Evolutionary conservation across 2,329 filamentous ascomycete species (phyloP).

Genomic region (Emmonsia crescens): DNA sequence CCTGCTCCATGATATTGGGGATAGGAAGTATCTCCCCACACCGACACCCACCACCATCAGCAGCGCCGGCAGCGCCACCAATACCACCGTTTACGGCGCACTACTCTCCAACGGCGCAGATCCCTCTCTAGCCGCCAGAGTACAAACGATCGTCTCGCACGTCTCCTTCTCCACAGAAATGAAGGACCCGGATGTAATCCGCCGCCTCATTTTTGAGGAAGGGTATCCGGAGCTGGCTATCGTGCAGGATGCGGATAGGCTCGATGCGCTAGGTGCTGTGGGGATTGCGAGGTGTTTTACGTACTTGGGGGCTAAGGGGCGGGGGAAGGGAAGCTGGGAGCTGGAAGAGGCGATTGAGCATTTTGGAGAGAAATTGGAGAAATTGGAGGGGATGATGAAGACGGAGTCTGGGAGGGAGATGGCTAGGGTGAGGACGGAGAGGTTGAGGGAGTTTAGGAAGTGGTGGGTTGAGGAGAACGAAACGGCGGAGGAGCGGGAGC

Average conservation of each 20-base stretch:
- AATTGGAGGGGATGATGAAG: conserved; percentile 55
- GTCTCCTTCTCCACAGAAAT: conserved; percentile 71
- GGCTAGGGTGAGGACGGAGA: conserved; percentile 39
- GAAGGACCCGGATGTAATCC: conserved; percentile 49
- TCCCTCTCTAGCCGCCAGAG: conserved; percentile 48
- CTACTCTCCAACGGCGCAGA: conserved; percentile 40
- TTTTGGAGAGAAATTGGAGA: conserved; percentile 65
- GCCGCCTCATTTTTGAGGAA: conserved; percentile 44
- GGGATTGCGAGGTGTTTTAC: conserved; percentile 71
- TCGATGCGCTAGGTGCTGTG: conserved; percentile 84
- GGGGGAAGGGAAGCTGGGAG: conserved; percentile 27
- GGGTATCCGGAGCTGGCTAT: conserved; percentile 63
- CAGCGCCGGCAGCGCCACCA: conserved; percentile 14
- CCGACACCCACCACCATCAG: conserved; percentile 15
- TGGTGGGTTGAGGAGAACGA: conserved; percentile 46
- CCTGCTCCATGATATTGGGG: conserved; percentile 78
- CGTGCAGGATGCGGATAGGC: conserved; percentile 82
- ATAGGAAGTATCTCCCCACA: conserved; percentile 60
- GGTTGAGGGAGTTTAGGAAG: conserved; percentile 38
- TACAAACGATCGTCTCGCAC: conserved; percentile 62
- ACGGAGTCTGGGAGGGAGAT: conserved; percentile 42
- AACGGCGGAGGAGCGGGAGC: conserved; percentile 9
- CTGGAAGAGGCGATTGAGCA: conserved; percentile 60
- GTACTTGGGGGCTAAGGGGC: conserved; percentile 56
- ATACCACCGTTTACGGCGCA: conserved; percentile 14